phyloP scores from a whole-genome alignment of 345 rosid species.

The Dipteronia dyeriana region DNA sequence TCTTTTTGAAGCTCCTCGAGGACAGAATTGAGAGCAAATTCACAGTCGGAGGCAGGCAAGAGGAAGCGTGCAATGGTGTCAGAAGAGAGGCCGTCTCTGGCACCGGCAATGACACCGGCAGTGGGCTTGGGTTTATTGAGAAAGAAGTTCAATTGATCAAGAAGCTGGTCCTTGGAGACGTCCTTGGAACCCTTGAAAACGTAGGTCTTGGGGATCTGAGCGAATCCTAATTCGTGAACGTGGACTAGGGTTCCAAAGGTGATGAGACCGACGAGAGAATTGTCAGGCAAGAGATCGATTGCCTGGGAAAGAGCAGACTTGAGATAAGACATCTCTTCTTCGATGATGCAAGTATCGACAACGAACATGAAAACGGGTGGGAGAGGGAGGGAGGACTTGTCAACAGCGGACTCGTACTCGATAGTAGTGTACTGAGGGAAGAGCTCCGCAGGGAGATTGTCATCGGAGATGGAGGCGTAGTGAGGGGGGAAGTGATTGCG shows the following conservation, averaged over 20 bases:
- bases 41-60: slow-evolving; percentile 83
- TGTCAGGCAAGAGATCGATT: slow-evolving; percentile 66
- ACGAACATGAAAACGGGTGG: slow-evolving; percentile 84
- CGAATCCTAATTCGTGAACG: slow-evolving; percentile 86
- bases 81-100: slow-evolving; percentile 81
- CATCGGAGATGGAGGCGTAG: slow-evolving; percentile 76
- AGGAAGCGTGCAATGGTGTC: slow-evolving; percentile 89
- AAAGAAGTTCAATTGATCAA: slow-evolving; percentile 82
- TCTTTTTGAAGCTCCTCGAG: slow-evolving; percentile 88
- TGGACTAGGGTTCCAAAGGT: slow-evolving; percentile 77
- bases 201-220: slow-evolving; percentile 68
- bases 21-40: slow-evolving; percentile 77
- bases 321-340: slow-evolving; percentile 81
- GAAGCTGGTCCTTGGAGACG: slow-evolving; percentile 72
- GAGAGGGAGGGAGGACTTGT: slow-evolving; percentile 39
- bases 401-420: slow-evolving; percentile 66
- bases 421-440: slow-evolving; percentile 84
- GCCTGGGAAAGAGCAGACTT: slow-evolving; percentile 84
- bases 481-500: slow-evolving; percentile 84
- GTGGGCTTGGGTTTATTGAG: slow-evolving; percentile 75
- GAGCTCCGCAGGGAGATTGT: slow-evolving; percentile 88
- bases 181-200: slow-evolving; percentile 84
- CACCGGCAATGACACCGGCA: slow-evolving; percentile 86
- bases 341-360: slow-evolving; percentile 78
- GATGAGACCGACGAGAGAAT: slow-evolving; percentile 74